Evolutionary conservation across 2,329 filamentous ascomycete species (phyloP), one percentile per base, ranked within the genome.

Genomic region (Ascochyta lentis): DNA sequence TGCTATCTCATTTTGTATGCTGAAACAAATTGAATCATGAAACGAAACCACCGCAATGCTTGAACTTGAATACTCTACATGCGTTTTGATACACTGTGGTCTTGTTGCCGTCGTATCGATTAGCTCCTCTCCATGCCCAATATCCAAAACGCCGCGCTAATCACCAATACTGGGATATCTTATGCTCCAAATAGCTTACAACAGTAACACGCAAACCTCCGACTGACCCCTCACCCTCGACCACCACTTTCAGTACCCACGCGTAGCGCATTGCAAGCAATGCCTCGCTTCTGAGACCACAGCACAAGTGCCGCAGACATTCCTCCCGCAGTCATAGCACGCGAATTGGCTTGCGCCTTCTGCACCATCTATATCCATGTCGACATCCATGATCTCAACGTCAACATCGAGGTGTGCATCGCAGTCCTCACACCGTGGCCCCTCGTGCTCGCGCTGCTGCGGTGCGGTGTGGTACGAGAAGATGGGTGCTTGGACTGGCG

Each of bases 391-490:
- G 4, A 53, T 15, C 7, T 13, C 29, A 12, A 31, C 12, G 3
- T 31, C 29, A 31, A 15, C 1, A 5, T 13, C 29, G 10, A 31
- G 29, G 4, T 2, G 29, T 15, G 70, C 49, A 47, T 81, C 78
- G 65, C 79, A 81, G 57, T 81, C 79, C 16, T 80, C 78, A 55
- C 79, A 81, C 12, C 68, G 67, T 52, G 68, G 63, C 4, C 56
- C 51, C 7, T 31, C 12, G 29, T 64, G 58, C 23, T 42, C 26
- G 1, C 16, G 35, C 7, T 52, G 3, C 24, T 59, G 60, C 9
- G 54, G 54, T 48, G 52, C 54, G n/a, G 56, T 43, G 27, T 65
- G 55, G n/a, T 48, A 54, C 3, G 60, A 45, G 50, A 66, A 66
- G 31, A 60, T 33, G 9, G 57, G 56, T 19, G 64, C 42, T 16